Base-by-base conservation (phyloP, 1,139 yeast genomes). In the Spencermartinsiella ligniputridi region DNA sequence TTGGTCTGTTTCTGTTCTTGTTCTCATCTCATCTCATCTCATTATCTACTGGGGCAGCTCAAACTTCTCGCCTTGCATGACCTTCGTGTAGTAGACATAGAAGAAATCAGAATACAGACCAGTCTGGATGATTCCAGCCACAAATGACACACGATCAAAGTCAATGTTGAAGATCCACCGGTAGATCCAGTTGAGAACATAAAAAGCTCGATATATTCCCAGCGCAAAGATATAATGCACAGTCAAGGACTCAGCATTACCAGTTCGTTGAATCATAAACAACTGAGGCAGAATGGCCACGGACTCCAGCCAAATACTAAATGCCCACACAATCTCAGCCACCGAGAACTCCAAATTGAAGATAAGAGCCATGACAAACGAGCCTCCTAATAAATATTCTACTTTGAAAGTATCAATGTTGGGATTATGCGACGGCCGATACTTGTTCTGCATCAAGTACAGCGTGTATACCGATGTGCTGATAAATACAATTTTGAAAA, bases 161-260 rank as follows among this genome's bases (percentile, higher is more conserved):
- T 78, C 77, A 33, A 74, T 77, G 55, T 84, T 92, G 15, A 77
- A 67, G 52, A 71, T 72, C 68, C 83, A 88, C 64, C 97, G 79
- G 75, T 89, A 90, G 55, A 89, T 67, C 98, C 98, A 92, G 68
- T 90, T 92, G 54, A 96, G 94, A 55, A 92, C 79, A 66, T 92
- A 92, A 46, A 92, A 72, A 0, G 89, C 86, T 55, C 98, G 76
- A 71, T 92, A 92, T 6, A 83, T 55, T 13, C 98, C 98, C 61
- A 92, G 72, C 1, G 97, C 96, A 65, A 90, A 89, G 52, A 92
- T 87, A 66, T 92, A 92, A 65, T 92, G 97, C 42, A 85, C 78
- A 13, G 97, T 92, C 58, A 92, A 72, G 51, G 85, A 78, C 63
- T 85, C 86, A 1, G 97, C 94, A 59, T 85, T 85, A 13, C 97